These are phyloP conservation scores for Ziziphus jujuba DNA, from an alignment of 306 rosid genomes.

Conservation along the genomic window DNA sequence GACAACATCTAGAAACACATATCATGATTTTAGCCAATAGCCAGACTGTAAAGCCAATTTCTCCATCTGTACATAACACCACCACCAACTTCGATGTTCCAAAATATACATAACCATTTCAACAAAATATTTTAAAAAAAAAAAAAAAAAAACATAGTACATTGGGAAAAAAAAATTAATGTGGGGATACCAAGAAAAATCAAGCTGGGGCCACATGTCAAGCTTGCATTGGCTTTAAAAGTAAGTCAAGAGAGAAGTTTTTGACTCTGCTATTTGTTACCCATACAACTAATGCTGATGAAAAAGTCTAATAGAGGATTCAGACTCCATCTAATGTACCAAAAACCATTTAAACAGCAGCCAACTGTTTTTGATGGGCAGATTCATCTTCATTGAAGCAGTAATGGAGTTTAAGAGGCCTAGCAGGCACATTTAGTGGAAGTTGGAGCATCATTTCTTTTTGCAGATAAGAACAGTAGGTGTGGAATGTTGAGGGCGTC, in stretches of 20 bases:
- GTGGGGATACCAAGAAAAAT: no score
- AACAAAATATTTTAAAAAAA: not conserved
- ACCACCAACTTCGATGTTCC: not conserved
- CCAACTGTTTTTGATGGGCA: slow-evolving; percentile 61
- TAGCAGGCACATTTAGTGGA: slow-evolving; percentile 40
- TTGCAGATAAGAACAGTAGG: slow-evolving; percentile 64
- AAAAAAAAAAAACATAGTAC: not conserved
- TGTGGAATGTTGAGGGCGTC: slow-evolving; percentile 61
- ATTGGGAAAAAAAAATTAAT: not conserved
- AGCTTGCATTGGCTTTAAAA: not conserved
- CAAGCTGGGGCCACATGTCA: no score
- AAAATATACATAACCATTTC: not conserved
- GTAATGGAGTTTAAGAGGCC: slow-evolving; percentile 42
- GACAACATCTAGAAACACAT: slow-evolving; percentile 2
- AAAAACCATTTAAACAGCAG: slow-evolving; percentile 26
- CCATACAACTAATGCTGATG: not conserved
- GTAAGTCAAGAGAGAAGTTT: not conserved
- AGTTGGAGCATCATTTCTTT: slow-evolving; percentile 62
- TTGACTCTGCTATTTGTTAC: not conserved
- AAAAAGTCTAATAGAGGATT: not conserved
- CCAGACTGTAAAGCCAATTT: slow-evolving; percentile 21
- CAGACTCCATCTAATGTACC: not conserved
- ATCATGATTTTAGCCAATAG: slow-evolving; percentile 7
- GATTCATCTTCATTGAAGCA: slow-evolving; percentile 72
- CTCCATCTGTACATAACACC: not conserved